A percentile compares a stretch with the other conserved stretches of the same genome.
phyloP scores from a whole-genome alignment of 1,284 basidiomycete genomes.

The Moniliella sp. region DNA sequence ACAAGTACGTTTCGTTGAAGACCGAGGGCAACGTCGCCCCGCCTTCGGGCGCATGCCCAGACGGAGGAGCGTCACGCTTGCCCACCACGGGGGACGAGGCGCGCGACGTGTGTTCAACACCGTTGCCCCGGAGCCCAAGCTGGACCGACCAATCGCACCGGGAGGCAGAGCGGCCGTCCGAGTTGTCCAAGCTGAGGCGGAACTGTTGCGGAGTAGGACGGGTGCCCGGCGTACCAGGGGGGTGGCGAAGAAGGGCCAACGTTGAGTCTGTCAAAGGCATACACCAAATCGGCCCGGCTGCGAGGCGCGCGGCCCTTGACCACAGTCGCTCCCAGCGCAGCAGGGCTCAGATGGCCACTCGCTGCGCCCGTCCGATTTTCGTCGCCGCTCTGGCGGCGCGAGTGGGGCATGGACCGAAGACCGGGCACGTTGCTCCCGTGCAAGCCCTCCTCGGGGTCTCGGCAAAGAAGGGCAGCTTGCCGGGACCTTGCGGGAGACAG shows the following conservation, averaged over 20 bases:
- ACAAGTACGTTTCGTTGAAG: neutral
- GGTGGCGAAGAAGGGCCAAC: neutral
- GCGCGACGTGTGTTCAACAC: too few species aligned
- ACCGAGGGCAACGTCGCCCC: neutral
- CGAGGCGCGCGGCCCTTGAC: neutral
- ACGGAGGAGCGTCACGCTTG: neutral
- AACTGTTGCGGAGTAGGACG: neutral
- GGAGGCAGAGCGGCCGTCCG: neutral
- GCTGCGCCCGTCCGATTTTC: too few species aligned
- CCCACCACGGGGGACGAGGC: too few species aligned
- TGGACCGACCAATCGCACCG: neutral
- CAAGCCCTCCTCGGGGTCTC: neutral
- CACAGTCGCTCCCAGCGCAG: neutral
- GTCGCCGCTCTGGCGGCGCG: neutral
- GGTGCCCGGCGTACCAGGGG: neutral
- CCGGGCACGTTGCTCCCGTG: neutral
- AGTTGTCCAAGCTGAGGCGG: neutral
- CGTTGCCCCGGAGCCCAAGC: neutral
- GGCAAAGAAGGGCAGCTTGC: neutral
- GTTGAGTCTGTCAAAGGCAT: neutral
- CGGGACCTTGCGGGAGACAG: too few species aligned
- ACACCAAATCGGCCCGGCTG: neutral
- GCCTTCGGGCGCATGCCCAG: neutral
- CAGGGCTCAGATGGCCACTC: too few species aligned
- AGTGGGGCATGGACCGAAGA: neutral